Evolutionary conservation across 2,329 filamentous ascomycete genomes (phyloP).

Genomic region (Cladosporium sp.): DNA sequence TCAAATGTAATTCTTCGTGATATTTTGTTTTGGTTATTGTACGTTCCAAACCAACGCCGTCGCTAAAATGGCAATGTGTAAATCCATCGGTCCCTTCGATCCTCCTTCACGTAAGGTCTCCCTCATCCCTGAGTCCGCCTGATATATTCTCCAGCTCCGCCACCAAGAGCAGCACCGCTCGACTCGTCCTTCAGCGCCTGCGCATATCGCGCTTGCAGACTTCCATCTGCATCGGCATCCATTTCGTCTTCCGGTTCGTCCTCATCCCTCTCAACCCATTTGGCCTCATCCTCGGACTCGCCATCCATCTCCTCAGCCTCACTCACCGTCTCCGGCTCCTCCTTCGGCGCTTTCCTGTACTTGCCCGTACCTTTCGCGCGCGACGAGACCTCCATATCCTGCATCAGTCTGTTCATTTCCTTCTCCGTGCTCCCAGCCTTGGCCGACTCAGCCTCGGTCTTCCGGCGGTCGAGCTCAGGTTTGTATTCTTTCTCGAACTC

Average conservation of each 20-base stretch:
- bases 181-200: slow-evolving; percentile 60
- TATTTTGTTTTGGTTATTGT: no score
- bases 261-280: slow-evolving; percentile 34
- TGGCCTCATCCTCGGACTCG: slow-evolving; percentile 42
- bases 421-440: slow-evolving; percentile 69
- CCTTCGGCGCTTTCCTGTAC: slow-evolving; percentile 29
- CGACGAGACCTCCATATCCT: slow-evolving; percentile 70
- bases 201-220: slow-evolving; percentile 72
- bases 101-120: background rate
- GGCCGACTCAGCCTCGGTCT: slow-evolving; percentile 68
- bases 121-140: slow-evolving; percentile 16
- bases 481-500: slow-evolving; percentile 91
- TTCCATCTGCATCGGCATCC: slow-evolving; percentile 52
- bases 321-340: slow-evolving; percentile 48
- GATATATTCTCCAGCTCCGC: slow-evolving; percentile 17
- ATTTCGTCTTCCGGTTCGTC: slow-evolving; percentile 56
- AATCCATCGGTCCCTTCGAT: background rate
- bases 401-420: slow-evolving; percentile 91
- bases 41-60: slow-evolving; percentile 2
- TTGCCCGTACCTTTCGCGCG: slow-evolving; percentile 32
- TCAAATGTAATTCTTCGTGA: no score
- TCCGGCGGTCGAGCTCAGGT: slow-evolving; percentile 79
- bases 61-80: slow-evolving; percentile 1
- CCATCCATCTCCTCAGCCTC: slow-evolving; percentile 52
- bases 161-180: background rate